phyloP scores from a whole-genome alignment of 208 protist species.

The Acanthamoeba culbertsoni region DNA sequence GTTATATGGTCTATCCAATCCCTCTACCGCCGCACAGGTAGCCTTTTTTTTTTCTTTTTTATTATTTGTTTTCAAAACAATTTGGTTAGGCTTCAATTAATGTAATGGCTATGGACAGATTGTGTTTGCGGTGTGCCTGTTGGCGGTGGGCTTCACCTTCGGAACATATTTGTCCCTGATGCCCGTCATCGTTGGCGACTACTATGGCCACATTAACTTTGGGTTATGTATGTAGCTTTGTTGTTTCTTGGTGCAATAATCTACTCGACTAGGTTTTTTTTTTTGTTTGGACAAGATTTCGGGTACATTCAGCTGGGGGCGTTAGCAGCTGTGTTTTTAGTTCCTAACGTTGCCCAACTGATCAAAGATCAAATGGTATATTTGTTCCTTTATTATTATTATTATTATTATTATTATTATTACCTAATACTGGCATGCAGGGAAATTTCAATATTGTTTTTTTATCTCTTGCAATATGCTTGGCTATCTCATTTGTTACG shows the following conservation, averaged over 20 bases:
- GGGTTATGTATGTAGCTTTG: not conserved
- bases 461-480: too few species aligned
- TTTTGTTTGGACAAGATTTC: not conserved
- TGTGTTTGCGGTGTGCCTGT: not conserved
- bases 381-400: too few species aligned
- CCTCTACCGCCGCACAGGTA: not conserved
- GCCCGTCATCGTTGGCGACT: not conserved
- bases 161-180: not conserved
- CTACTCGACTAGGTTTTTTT: not conserved
- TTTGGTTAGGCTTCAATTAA: not conserved
- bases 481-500: too few species aligned
- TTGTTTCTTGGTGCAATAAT: not conserved
- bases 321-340: not conserved
- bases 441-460: too few species aligned
- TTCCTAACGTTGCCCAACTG: not conserved
- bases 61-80: not conserved
- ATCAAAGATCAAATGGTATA: not conserved
- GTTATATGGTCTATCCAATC: not conserved
- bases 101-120: not conserved
- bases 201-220: not conserved
- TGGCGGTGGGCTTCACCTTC: not conserved
- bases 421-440: too few species aligned
- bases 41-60: not conserved
- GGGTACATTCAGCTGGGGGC: not conserved
- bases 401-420: too few species aligned